Evolutionary conservation across 805 yeast species (phyloP).

Genomic region (Candida pini): DNA sequence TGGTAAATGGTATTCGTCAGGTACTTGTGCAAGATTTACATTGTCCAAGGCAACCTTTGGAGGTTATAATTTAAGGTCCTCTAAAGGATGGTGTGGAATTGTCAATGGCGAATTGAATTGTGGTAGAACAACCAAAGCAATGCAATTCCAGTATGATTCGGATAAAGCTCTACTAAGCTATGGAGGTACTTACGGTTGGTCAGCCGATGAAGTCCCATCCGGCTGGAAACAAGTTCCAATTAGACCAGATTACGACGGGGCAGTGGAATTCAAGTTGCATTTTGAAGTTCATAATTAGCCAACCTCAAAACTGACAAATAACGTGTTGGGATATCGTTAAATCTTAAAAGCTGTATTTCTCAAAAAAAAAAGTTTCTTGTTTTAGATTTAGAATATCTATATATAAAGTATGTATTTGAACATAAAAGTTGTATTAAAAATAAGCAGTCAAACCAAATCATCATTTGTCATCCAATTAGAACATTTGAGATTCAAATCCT

Average conservation of each 20-base stretch:
- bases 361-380: too few species aligned
- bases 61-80: constrained; percentile 63
- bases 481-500: too few species aligned
- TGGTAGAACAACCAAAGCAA: constrained; percentile 30
- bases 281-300: constrained; percentile 5
- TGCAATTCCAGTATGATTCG: constrained; percentile 54
- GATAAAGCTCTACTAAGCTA: constrained; percentile 43
- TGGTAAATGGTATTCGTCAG: constrained; percentile 79
- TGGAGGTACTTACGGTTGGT: constrained; percentile 62
- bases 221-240: constrained; percentile 45
- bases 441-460: too few species aligned
- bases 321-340: too few species aligned
- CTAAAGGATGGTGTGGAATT: constrained; percentile 70
- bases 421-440: too few species aligned
- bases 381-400: too few species aligned
- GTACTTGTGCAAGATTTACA: constrained; percentile 79
- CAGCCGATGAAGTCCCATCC: constrained; percentile 41
- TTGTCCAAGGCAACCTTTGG: constrained; percentile 58
- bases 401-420: too few species aligned
- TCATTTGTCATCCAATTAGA: too few species aligned
- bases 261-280: constrained; percentile 32
- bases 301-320: background rate
- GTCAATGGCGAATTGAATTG: constrained; percentile 25
- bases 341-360: too few species aligned
- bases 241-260: constrained; percentile 37